These are phyloP conservation scores for Epichloe bromicola DNA, from an alignment of 2,329 filamentous ascomycete genomes.

Conservation along the genomic window DNA sequence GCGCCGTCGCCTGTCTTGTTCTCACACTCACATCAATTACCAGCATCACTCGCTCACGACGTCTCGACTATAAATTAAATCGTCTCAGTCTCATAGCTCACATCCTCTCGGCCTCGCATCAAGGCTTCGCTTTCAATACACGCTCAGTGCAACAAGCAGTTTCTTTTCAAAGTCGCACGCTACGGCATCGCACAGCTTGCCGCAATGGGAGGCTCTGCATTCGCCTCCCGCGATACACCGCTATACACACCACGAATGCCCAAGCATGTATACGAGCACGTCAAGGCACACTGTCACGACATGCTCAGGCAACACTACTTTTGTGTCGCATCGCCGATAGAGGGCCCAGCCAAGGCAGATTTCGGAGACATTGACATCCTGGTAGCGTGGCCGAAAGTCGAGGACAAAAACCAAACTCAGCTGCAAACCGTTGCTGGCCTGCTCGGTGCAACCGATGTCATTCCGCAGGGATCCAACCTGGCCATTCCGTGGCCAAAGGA, in stretches of 20 bases:
- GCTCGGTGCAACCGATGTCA: constrained; percentile 32
- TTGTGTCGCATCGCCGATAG: constrained; percentile 46
- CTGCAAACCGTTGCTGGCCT: constrained; percentile 19
- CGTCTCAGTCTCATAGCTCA: too few species aligned
- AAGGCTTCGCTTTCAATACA: too few species aligned
- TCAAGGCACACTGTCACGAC: constrained; percentile 32
- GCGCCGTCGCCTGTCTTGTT: too few species aligned
- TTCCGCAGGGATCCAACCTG: constrained; percentile 26
- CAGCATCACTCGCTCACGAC: too few species aligned
- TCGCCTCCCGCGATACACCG: constrained; percentile 30
- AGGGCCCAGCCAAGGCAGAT: constrained; percentile 54
- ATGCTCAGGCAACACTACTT: constrained; percentile 39
- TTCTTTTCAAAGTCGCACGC: too few species aligned
- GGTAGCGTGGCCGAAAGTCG: constrained; percentile 27
- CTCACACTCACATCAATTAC: too few species aligned
- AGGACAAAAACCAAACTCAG: constrained; percentile 6
- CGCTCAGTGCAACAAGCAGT: too few species aligned
- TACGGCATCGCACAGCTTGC: neutral
- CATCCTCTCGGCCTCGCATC: too few species aligned
- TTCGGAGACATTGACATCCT: constrained; percentile 66
- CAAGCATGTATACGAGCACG: constrained; percentile 37
- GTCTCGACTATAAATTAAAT: too few species aligned
- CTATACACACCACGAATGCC: constrained; percentile 56
- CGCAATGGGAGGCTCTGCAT: constrained; percentile 57
- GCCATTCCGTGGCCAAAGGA: constrained; percentile 42